Base-by-base conservation (phyloP, 768 basidiomycete species). In the Agaricus subrufescens region DNA sequence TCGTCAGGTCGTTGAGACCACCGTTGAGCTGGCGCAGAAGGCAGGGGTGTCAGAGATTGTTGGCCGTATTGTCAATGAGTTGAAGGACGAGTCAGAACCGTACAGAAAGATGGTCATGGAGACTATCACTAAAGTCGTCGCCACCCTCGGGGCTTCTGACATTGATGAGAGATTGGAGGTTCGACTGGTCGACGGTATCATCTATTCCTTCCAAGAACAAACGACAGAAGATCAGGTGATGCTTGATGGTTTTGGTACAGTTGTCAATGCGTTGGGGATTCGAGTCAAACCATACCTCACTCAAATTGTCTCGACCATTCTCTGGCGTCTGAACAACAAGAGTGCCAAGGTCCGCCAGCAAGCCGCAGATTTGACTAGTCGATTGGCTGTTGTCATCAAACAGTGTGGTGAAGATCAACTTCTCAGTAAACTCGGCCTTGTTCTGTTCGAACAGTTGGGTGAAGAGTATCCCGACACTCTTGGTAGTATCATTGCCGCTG, bases 91-190 rank as follows among this genome's bases (percentile, higher is more conserved):
- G 68, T 86, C 88, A 12, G 91, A 94, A 71, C 91, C 91, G 3
- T 94, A 92, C 73, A 78, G 94, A 61, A 98, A 98, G 81, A 99
- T 99, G 97, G 94, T 97, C 47, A 99, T 99, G 97, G 97, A 99
- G 75, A 98, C 97, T 0, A 97, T 98, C 63, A 98, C 94, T 23
- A 96, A 97, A 69, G 97, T 99, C 46, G 80, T 99, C 49, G 86
- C 88, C 14, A 90, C 87, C 5, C 83, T 96, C 1, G 95, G 97
- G 50, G 95, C 96, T n/a, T 91, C 96, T 0, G 96, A 98, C 66
- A 90, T 98, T 49, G 97, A 98, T 66, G 96, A 98, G 72, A 81
- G 95, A 52, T 79, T 99, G 43, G 96, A 99, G 71, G 85, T 95
- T 30, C 83, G 91, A 54, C 83, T 99, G 11, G 91, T 98, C 27